Base-by-base conservation (phyloP, 331 rosid genomes). In the Dryas integrifolia region DNA sequence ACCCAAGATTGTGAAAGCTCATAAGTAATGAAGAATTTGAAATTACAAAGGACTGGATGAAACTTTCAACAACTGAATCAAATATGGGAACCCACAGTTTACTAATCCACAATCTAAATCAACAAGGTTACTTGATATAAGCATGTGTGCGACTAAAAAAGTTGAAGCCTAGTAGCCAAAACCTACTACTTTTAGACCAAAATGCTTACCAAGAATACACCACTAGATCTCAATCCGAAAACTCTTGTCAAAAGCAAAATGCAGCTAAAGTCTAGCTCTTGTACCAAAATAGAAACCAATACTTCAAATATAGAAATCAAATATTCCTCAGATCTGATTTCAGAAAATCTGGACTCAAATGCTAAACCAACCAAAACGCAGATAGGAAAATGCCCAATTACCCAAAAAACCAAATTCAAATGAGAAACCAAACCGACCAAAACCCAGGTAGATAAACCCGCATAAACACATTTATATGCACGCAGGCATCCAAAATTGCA, bases 261-360 rank as follows among this genome's bases (percentile, higher is more conserved):
- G 84, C 70, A 75, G 65, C 65, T 21, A n/a, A 79, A 75, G 76
- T 85, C 59, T 73, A 74, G 65, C 75, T 46, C 74, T 72, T 18
- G 49, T 71, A 63, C 73, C 53, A 77, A 79, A 70, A 77, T 72
- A 90, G 77, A 82, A 85, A 77, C 79, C 76, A 82, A 70, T 50
- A 80, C 83, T 75, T 47, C 75, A 83, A 59, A 81, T 15, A 80
- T 51, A 69, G 62, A 72, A 82, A 84, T 47, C 59, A 78, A 63
- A 78, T 35, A 70, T 21, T 44, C 59, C 73, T 72, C 76, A 90
- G 99, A 95, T 95, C 99, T 86, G 97, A 82, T 74, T 88, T 66
- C 78, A 51, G 52, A 76, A 44, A 76, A 78, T 76, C 77, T 75
- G 55, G 81, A 78, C 70, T 79, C 82, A 83, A 79, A 63, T 38